These are phyloP conservation scores for Termitomyces sp. DNA, from an alignment of 768 basidiomycete species.

Conservation along the genomic window DNA sequence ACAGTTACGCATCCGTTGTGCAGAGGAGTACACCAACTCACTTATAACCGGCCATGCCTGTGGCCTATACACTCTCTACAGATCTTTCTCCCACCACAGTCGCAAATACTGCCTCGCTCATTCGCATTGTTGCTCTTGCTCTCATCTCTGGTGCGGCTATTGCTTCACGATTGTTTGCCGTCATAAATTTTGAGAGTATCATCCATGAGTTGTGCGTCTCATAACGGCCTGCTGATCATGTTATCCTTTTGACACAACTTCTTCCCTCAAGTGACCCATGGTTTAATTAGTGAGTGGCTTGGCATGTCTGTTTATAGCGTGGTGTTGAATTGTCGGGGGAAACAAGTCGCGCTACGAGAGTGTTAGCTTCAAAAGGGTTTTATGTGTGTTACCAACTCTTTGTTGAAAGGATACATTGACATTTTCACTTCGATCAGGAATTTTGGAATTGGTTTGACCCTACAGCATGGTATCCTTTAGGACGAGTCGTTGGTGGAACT, in stretches of 20 bases:
- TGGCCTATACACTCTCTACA: constrained; percentile 70
- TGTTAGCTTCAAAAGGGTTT: constrained; percentile 90
- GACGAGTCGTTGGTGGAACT: constrained; percentile 96
- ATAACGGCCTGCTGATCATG: background rate
- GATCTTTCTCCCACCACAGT: constrained; percentile 68
- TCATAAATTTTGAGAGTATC: constrained; percentile 97
- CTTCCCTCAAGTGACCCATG: constrained; percentile 69
- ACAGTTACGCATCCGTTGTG: background rate
- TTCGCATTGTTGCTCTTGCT: constrained; percentile 85
- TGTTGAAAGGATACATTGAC: background rate
- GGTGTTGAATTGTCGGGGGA: constrained; percentile 9
- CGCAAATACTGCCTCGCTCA: constrained; percentile 82
- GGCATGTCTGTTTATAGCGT: constrained; percentile 10
- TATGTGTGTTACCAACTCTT: constrained; percentile 55
- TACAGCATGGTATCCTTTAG: constrained; percentile 98
- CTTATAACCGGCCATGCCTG: constrained; percentile 50
- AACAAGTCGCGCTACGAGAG: constrained; percentile 82
- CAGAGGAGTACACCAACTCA: constrained; percentile 13
- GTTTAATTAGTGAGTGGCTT: constrained; percentile 90
- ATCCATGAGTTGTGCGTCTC: constrained; percentile 94
- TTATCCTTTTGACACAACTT: constrained; percentile 9
- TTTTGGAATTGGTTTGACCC: constrained; percentile 99
- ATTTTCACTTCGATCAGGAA: constrained; percentile 48
- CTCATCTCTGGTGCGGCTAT: constrained; percentile 94
- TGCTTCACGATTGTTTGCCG: constrained; percentile 94